These are phyloP conservation scores for Fusarium floridanum DNA, from an alignment of 2,329 filamentous ascomycete species.

Conservation along the genomic window DNA sequence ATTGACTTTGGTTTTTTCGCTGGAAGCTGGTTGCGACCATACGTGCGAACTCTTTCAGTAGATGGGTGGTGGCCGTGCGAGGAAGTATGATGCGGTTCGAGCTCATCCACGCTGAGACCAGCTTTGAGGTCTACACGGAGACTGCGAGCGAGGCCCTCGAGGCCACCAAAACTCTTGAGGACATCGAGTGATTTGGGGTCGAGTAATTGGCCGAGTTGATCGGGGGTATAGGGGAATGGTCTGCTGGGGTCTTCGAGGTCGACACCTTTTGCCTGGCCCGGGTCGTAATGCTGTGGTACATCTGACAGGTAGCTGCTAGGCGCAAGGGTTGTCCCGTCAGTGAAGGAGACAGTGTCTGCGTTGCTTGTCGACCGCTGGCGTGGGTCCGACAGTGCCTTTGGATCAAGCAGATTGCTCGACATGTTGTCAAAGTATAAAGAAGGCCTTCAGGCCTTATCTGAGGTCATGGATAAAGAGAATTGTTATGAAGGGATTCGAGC, in stretches of 20 bases:
- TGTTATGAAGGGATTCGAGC: neutral
- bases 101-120: slow-evolving; percentile 78
- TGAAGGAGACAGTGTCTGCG: slow-evolving; percentile 24
- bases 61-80: neutral
- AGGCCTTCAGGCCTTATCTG: neutral
- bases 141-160: slow-evolving; percentile 77
- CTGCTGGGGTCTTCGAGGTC: slow-evolving; percentile 2
- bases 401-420: slow-evolving; percentile 34
- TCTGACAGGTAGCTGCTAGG: slow-evolving; percentile 22
- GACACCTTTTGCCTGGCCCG: slow-evolving; percentile 1
- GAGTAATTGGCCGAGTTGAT: slow-evolving; percentile 74
- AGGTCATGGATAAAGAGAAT: neutral
- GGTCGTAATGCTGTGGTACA: slow-evolving; percentile 10
- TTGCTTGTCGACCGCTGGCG: slow-evolving; percentile 34
- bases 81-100: slow-evolving; percentile 42
- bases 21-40: slow-evolving; percentile 17
- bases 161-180: slow-evolving; percentile 78
- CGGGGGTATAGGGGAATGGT: slow-evolving; percentile 8
- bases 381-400: slow-evolving; percentile 29
- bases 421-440: slow-evolving; percentile 12
- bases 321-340: slow-evolving; percentile 21
- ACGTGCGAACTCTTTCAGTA: slow-evolving; percentile 9
- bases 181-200: slow-evolving; percentile 81
- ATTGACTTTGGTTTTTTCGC: slow-evolving; percentile 20
- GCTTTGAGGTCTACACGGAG: slow-evolving; percentile 72